Evolutionary conservation across 208 protist genomes (phyloP), one percentile per base, ranked within the genome.

Genomic region (Zelonia costaricensis): DNA sequence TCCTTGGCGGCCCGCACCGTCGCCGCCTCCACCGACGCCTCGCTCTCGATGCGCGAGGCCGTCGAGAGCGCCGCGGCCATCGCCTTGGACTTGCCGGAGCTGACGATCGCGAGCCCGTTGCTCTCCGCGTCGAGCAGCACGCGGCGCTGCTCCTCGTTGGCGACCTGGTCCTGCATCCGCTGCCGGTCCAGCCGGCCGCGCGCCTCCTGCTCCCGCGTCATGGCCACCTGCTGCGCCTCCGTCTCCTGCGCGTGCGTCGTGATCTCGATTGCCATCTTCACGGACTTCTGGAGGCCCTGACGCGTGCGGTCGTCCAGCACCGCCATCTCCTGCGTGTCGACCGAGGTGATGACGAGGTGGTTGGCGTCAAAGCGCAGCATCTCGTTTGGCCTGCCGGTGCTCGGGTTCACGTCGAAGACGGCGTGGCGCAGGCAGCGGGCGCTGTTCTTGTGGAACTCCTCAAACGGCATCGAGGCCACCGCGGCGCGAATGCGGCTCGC

Each of bases 231-330:
- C 62, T 88, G 76, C 31, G 97, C 95, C 42, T 83, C 72, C 12
- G 87, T 85, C 78, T 98, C 93, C 79, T 98, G 96, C 15, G 92
- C 93, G 54, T 95, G 94, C 13, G 96, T 98, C 15, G 97, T 95
- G 52, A 98, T 98, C 69, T 98, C 93, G 66, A 99, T 98, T 20
- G 96, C 97, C 47, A 98, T 91, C 78, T 98, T 96, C 25, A 98
- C 97, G 3, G 94, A 98, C 80, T 98, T 96, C 52, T 98, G 92
- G 12, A 99, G 74, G 9, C 94, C 89, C 55, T 97, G 88, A 36
- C 93, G 88, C 30, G 96, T 98, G 42, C 94, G 80, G 51, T 92
- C 86, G 79, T 98, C 97, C 12, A 98, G 83, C 68, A 97, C 92
- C 74, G 97, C 89, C 61, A 98, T 93, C 49, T 84, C 82, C 82